Base-by-base conservation (phyloP, 306 rosid genomes). In the Begonia loranthoides region DNA sequence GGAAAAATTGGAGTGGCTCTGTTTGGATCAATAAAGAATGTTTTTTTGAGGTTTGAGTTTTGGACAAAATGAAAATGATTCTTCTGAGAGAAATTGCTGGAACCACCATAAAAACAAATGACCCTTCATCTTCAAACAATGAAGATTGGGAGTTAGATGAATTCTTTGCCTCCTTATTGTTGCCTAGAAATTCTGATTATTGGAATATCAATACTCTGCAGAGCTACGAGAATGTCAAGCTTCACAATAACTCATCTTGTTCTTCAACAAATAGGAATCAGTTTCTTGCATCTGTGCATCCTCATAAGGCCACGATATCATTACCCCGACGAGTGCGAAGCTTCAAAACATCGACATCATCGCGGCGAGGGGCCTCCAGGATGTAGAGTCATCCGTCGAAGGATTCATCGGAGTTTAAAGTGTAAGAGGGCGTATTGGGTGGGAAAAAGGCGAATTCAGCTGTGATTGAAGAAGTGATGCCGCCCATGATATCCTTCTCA, bases 61-160 rank as follows among this genome's bases (percentile, higher is more conserved):
- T 82, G 63, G 76, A 70, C 19, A 75, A 77, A 55, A 69, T 87
- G 55, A 77, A 63, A 57, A 73, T 75, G 53, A 22, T 76, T 39
- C 68, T 88, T 50, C 50, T 59, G 52, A 62, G 73, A 16, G 64
- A 52, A 55, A 50, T 52, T 50, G 63, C 17, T 36, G 50, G 54
- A 54, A 16, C 54, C 54, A 55, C 52, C 5, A 52, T 46, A 10
- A 51, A 56, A 44, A 67, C 46, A 58, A 66, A 60, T 60, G 63
- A 24, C 28, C 48, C 60, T 48, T 70, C 65, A 28, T 45, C 73
- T 7, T 53, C 55, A 55, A 81, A 66, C 57, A 63, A 49, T 55
- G 78, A 70, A 43, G 57, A 34, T 45, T 67, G 39, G 58, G 82
- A 76, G 57, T 54, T 71, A 14, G 45, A 75, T 58, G 82, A 68